Evolutionary conservation across 2,329 filamentous ascomycete genomes (phyloP), one percentile per base, ranked within the genome.

Genomic region (Neofusicoccum laricinum): DNA sequence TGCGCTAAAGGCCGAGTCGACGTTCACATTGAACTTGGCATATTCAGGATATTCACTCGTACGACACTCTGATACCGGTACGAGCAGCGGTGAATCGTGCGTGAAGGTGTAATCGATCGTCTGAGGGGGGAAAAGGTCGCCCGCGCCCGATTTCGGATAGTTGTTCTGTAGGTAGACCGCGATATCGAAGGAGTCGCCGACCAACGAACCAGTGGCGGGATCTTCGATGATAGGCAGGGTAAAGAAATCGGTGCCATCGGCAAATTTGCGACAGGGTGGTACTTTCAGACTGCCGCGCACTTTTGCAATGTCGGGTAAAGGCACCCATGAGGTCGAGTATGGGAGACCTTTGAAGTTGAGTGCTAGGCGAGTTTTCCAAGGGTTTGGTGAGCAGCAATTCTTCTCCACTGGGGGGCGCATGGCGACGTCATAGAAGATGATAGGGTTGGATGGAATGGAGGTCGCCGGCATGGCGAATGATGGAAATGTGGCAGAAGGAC

Each of bases 151-250:
- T 34, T 73, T 64, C 0, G 85, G 84, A 63, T 84, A 87, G 0
- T 71, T 78, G 1, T 79, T 74, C 25, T 89, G 81, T 1, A 90
- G 78, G 68, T 88, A 84, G 30, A 82, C 73, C 6, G 87, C 88
- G 66, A 90, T 90, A 61, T 89, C 87, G 69, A 88, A 88, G 2
- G 86, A 86, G 74, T 90, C 88, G 4, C 87, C 87, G 2, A 89
- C 63, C 0, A 78, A 58, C 0, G 73, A 65, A 4, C 69, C 70
- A 0, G 80, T 82, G 17, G 69, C 63, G 0, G 77, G 71, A 58
- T 88, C 84, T 0, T 76, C 68, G 21, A 89, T 72, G 46, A 88
- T 79, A 1, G 88, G 87, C 0, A 90, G 79, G 2, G 87, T 90
- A 73, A 80, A 80, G 75, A 81, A 89, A 69, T 87, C 84, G 38